phyloP scores from a whole-genome alignment of 192 early-diverging fungal genomes.

The Entomortierella beljakovae region DNA sequence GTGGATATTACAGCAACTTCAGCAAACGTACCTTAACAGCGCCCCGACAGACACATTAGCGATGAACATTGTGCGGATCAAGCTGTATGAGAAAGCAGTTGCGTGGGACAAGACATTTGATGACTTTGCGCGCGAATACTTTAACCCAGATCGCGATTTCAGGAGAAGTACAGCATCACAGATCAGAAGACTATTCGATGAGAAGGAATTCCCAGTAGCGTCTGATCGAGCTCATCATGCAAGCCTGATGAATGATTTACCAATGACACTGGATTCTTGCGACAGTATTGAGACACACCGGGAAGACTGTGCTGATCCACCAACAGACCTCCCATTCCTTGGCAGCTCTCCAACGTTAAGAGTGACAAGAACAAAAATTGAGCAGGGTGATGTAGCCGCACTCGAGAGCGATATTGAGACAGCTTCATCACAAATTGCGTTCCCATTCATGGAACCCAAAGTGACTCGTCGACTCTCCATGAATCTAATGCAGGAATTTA shows the following conservation, averaged over 20 bases:
- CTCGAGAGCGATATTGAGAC: constrained; percentile 54
- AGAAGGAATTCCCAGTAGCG: constrained; percentile 54
- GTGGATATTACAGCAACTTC: constrained; percentile 83
- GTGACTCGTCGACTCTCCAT: constrained; percentile 62
- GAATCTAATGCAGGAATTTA: constrained; percentile 62
- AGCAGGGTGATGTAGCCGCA: constrained; percentile 48
- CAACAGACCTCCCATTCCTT: constrained; percentile 58
- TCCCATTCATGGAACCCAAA: constrained; percentile 58
- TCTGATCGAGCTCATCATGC: constrained; percentile 58
- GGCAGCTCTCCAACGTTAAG: constrained; percentile 57
- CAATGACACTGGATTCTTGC: constrained; percentile 53
- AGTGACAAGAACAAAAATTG: constrained; percentile 36
- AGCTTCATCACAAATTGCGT: constrained; percentile 48
- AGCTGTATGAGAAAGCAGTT: constrained; percentile 81
- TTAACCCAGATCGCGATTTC: constrained; percentile 87
- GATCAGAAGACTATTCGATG: constrained; percentile 72
- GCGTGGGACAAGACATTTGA: constrained; percentile 90
- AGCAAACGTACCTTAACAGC: constrained; percentile 85
- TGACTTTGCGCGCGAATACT: constrained; percentile 80
- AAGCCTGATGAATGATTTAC: constrained; percentile 58
- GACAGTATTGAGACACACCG: constrained; percentile 13
- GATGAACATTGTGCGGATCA: constrained; percentile 80
- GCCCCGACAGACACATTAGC: constrained; percentile 83
- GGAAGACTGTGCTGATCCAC: constrained; percentile 26
- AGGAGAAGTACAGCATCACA: constrained; percentile 72